Base-by-base conservation (phyloP, 2,329 filamentous ascomycete genomes). In the Cercospora sojina region DNA sequence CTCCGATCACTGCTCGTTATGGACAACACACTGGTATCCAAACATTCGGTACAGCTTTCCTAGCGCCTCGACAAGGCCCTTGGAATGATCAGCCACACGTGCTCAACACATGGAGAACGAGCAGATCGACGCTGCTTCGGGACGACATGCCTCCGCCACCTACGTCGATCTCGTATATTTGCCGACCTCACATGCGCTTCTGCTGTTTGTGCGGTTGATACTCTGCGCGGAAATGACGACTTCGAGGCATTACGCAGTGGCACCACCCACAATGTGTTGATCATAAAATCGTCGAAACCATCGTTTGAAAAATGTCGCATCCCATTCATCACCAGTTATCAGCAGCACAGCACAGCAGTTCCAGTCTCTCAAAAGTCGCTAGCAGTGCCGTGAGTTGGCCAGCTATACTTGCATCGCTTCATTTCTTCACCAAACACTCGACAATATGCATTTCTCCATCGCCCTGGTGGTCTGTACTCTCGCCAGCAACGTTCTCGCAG, bases 361-460 rank as follows among this genome's bases (percentile, higher is more conserved):
- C 49, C 49, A 53, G 12, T 27, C 49, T 53, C 49, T 25, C 49
- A 29, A 12, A 23, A 53, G 49, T 53, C 23, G 5, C 49, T 53
- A 53, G 49, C 49, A 53, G 20, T 9, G 49, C 49, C 49, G 13
- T 29, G 13, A 2, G 18, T 12, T 20, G 49, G 23, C 43, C 32
- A 59, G 32, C 62, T 63, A 51, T 32, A 53, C 41, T 53, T 53
- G 49, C 16, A 43, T 43, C 18, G 12, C 3, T 8, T 12, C 47
- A 51, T 2, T 12, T 51, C n/a, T 8, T 12, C 8, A 8, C 43
- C n/a, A n/a, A 32, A 29, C 18, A 23, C n/a, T 4, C 23, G n/a
- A 23, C 47, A 5, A 51, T 18, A 72, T 70, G 70, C 66, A 65
- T 13, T 70, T 71, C 60, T 65, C 64, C n/a, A 66, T 65, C 63